These are phyloP conservation scores for Chiua virens DNA, from an alignment of 768 basidiomycete genomes.

Conservation along the genomic window DNA sequence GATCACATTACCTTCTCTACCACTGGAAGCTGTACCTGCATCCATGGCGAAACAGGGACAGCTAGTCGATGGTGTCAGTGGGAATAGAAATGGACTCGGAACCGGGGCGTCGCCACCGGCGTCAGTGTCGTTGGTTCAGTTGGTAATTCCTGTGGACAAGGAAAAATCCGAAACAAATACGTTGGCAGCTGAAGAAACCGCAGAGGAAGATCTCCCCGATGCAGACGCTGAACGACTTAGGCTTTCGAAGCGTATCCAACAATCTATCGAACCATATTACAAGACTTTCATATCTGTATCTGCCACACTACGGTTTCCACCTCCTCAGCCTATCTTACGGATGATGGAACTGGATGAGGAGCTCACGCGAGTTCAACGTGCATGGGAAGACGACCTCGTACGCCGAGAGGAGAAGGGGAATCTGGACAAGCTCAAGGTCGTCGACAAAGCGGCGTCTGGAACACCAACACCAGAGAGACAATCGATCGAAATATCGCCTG, in stretches of 20 bases:
- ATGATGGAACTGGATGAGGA: slow-evolving; percentile 90
- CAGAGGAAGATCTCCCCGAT: slow-evolving; percentile 54
- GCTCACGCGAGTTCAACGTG: slow-evolving; percentile 64
- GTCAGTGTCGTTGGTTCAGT: slow-evolving; percentile 26
- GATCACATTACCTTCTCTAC: slow-evolving; percentile 68
- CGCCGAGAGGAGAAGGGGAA: slow-evolving; percentile 66
- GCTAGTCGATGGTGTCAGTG: slow-evolving; percentile 23
- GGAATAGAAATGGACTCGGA: slow-evolving; percentile 16
- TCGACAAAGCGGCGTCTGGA: slow-evolving; percentile 18
- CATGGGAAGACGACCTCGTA: slow-evolving; percentile 87
- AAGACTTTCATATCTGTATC: slow-evolving; percentile 92
- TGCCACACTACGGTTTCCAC: slow-evolving; percentile 87
- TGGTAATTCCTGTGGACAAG: slow-evolving; percentile 19
- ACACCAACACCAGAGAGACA: slow-evolving; percentile 33
- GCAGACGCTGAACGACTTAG: slow-evolving; percentile 71
- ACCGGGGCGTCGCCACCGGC: slow-evolving; percentile 13
- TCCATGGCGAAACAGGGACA: slow-evolving; percentile 27
- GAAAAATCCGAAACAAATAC: slow-evolving; percentile 12
- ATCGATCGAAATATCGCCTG: slow-evolving; percentile 1
- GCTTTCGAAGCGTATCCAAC: slow-evolving; percentile 75
- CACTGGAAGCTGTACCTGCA: slow-evolving; percentile 61
- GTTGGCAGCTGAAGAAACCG: slow-evolving; percentile 26
- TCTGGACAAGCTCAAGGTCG: slow-evolving; percentile 13
- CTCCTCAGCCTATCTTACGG: slow-evolving; percentile 81
- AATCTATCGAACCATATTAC: slow-evolving; percentile 80